Conservation (phyloP, 371 early-diverging fungal species). For the Vairimorpha necatrix region DNA sequence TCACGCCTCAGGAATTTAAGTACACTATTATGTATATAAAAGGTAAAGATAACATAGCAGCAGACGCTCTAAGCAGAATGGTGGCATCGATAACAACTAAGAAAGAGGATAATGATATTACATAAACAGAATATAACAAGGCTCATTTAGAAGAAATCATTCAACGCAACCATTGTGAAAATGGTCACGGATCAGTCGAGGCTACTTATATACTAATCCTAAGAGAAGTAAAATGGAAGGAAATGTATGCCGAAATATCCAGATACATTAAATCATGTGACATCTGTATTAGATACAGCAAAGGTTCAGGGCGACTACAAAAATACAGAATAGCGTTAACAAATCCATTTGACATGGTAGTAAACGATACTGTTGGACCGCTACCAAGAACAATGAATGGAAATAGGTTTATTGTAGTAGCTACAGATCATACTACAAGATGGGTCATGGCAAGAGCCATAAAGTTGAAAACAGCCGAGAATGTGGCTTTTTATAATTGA, state of each 20-base stretch:
- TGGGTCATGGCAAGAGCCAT: conserved; percentile 64
- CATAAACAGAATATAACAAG: not conserved
- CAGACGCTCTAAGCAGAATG: conserved; percentile 21
- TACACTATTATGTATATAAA: conserved; percentile 4
- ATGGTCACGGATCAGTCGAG: too few relatives aligned
- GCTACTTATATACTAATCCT: not conserved
- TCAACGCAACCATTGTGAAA: too few relatives aligned
- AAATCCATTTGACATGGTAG: conserved; percentile 54
- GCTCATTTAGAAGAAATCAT: not conserved
- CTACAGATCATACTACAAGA: conserved; percentile 64
- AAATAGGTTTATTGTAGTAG: conserved; percentile 64
- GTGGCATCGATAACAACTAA: too few relatives aligned
- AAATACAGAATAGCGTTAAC: not conserved
- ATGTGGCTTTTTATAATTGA: conserved; percentile 54
- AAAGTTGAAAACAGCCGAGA: conserved; percentile 39
- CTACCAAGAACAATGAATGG: conserved; percentile 44
- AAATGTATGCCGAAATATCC: not conserved
- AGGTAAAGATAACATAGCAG: conserved; percentile 19
- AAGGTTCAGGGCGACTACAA: not conserved
- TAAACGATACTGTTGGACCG: conserved; percentile 63
- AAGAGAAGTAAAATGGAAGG: not conserved
- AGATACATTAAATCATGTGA: not conserved
- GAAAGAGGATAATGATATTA: not conserved
- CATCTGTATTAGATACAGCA: not conserved
- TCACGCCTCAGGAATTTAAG: conserved; percentile 13